These are phyloP conservation scores for Coemansia sp. DNA, from an alignment of 192 early-diverging fungal genomes.

Conservation along the genomic window DNA sequence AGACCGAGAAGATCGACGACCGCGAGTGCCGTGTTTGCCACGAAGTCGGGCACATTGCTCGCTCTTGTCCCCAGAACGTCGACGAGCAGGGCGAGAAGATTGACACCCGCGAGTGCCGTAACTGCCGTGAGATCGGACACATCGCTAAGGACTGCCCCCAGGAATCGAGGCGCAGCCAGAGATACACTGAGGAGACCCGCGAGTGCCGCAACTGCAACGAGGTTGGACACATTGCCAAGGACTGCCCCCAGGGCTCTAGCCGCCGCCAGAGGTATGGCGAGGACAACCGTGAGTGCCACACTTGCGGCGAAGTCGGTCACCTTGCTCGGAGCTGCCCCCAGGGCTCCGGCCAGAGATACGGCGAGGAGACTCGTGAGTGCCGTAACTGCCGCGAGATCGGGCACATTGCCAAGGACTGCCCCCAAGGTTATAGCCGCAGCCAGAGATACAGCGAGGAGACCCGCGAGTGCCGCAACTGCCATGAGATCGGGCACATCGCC, in stretches of 20 bases:
- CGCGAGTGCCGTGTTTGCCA: slow-evolving; percentile 55
- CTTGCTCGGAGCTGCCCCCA: slow-evolving; percentile 45
- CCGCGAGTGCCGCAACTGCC: slow-evolving; percentile 57
- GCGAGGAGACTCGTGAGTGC: slow-evolving; percentile 34
- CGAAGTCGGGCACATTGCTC: slow-evolving; percentile 48
- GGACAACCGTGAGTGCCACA: slow-evolving; percentile 54
- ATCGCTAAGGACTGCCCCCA: slow-evolving; percentile 38
- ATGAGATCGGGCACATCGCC: slow-evolving; percentile 49
- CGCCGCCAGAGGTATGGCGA: background rate
- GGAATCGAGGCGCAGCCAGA: background rate
- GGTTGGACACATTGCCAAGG: slow-evolving; percentile 47
- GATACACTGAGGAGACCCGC: slow-evolving; percentile 23
- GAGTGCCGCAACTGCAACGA: slow-evolving; percentile 57
- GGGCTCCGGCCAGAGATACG: background rate
- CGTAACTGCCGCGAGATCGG: slow-evolving; percentile 48
- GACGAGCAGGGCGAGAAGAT: too few relatives aligned
- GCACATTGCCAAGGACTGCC: slow-evolving; percentile 48
- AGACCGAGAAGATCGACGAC: background rate
- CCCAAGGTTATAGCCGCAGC: slow-evolving; percentile 1
- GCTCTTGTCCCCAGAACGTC: slow-evolving; percentile 30
- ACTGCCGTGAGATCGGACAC: slow-evolving; percentile 58
- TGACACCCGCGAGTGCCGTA: slow-evolving; percentile 50
- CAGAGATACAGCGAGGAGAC: background rate
- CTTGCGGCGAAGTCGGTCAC: slow-evolving; percentile 54
- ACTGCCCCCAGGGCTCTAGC: slow-evolving; percentile 25